phyloP scores from a whole-genome alignment of 1,139 yeast genomes.

The Nakaseomyces delphensis region DNA sequence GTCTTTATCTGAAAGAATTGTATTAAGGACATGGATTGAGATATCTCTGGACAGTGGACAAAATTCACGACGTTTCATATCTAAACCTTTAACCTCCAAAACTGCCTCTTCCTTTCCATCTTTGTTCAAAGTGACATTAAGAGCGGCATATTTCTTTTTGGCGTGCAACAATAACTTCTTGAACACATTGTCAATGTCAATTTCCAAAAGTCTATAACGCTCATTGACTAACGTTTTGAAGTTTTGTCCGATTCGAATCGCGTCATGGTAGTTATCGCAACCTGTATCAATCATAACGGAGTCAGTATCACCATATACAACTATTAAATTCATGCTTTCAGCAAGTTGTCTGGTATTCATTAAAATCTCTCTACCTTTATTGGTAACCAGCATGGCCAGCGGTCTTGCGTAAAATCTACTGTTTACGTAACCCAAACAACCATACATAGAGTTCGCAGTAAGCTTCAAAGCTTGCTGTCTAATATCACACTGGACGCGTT shows the following conservation, averaged over 20 bases:
- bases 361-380: slow-evolving; percentile 90
- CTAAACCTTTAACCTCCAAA: slow-evolving; percentile 91
- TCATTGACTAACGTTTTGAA: slow-evolving; percentile 84
- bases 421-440: slow-evolving; percentile 88
- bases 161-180: slow-evolving; percentile 79
- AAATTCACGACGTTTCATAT: slow-evolving; percentile 93
- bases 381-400: slow-evolving; percentile 89
- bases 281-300: slow-evolving; percentile 98
- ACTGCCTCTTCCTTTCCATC: slow-evolving; percentile 41
- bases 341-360: slow-evolving; percentile 92
- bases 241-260: slow-evolving; percentile 72
- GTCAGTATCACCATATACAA: slow-evolving; percentile 97
- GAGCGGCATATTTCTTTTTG: slow-evolving; percentile 97
- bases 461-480: slow-evolving; percentile 93
- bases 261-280: slow-evolving; percentile 57
- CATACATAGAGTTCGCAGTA: slow-evolving; percentile 98
- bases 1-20: slow-evolving; percentile 63
- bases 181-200: slow-evolving; percentile 91
- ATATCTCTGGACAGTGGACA: slow-evolving; percentile 88
- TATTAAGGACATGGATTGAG: slow-evolving; percentile 65
- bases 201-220: slow-evolving; percentile 76
- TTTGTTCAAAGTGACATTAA: slow-evolving; percentile 48
- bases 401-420: slow-evolving; percentile 96
- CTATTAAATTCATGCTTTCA: slow-evolving; percentile 71
- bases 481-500: slow-evolving; percentile 78